Base-by-base conservation (phyloP, 352 stramenopile genomes). In the Paralagenidium karlingii region DNA sequence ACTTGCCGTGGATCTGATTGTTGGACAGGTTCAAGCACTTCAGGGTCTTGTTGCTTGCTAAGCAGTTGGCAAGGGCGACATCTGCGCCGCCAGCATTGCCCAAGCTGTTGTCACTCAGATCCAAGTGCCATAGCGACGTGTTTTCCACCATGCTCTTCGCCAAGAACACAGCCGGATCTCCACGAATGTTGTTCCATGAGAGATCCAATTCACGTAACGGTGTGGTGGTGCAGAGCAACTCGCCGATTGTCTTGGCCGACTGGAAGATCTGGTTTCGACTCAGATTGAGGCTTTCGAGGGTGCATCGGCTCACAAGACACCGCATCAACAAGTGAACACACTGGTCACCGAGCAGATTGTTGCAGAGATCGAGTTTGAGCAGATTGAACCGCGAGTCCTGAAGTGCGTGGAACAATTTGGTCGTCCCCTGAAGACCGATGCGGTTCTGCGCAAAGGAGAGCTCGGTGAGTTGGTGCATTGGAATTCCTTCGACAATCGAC, bases 101-200 rank as follows among this genome's bases (percentile, higher is more conserved):
- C 7, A 88, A 41, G 3, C 66, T 78, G 38, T 85, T 85, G 43
- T 85, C 67, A 0, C 70, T 74, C n/a, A 88, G 29, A 36, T 81
- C 52, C 18, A 88, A 47, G 28, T 66, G 60, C 15, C 54, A 68
- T 8, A 88, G 58, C 24, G 68, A 77, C 28, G 70, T 36, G 19
- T 88, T 88, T 20, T 82, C 64, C 53, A 78, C 67, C 63, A 88
- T 83, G 22, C 65, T 77, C 34, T 58, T 55, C 0, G 63, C 70
- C 8, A 88, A 40, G 38, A 77, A 58, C 33, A 71, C 58, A 19
- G 70, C 75, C 30, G 75, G 67, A 31, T 79, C 60, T 5, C 68
- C 63, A 9, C 70, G 66, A 26, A 88, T 81, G 24, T 82, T 77
- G 41, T 85, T 85, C 75, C 70, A 85, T 4, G 66, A 73, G 10